Evolutionary conservation across 768 basidiomycete genomes (phyloP).

Genomic region (Rhodotorula paludigena): DNA sequence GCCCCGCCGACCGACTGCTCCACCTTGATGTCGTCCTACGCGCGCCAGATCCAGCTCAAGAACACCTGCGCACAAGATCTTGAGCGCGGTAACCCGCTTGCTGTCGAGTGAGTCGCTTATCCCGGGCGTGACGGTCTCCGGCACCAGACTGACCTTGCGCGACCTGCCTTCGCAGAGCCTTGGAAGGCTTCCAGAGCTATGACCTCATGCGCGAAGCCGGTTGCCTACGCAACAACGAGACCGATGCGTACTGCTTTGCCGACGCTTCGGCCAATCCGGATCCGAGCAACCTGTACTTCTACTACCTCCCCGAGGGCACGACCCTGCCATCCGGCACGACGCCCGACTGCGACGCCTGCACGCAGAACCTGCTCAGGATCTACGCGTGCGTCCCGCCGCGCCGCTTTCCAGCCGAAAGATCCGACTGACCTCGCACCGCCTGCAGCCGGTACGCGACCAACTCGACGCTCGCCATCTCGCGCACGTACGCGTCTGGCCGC

Average conservation of each 20-base stretch:
- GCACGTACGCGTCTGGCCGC: slow-evolving; percentile 35
- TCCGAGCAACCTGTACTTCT: slow-evolving; percentile 35
- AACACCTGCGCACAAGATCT: slow-evolving; percentile 60
- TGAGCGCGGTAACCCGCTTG: slow-evolving; percentile 54
- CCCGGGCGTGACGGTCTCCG: background rate
- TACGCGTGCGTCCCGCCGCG: slow-evolving; percentile 26
- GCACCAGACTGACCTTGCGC: background rate
- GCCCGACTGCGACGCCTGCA: slow-evolving; percentile 32
- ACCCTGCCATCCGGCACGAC: slow-evolving; percentile 32
- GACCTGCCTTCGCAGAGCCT: slow-evolving; percentile 45
- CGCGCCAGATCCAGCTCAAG: slow-evolving; percentile 50
- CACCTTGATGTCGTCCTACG: slow-evolving; percentile 66
- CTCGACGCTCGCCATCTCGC: slow-evolving; percentile 32
- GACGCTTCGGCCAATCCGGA: slow-evolving; percentile 28
- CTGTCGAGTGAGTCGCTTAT: slow-evolving; percentile 44
- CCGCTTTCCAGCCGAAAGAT: rapidly evolving
- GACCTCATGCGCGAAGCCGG: slow-evolving; percentile 59
- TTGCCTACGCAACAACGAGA: slow-evolving; percentile 58
- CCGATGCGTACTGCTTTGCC: slow-evolving; percentile 43
- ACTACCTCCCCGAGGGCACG: slow-evolving; percentile 37
- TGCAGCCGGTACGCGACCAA: slow-evolving; percentile 37
- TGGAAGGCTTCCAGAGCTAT: slow-evolving; percentile 64
- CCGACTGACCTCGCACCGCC: background rate
- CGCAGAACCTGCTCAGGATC: slow-evolving; percentile 18
- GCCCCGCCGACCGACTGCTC: slow-evolving; percentile 56